Evolutionary conservation across 768 basidiomycete genomes (phyloP).

Genomic region (Lentinula edodes): DNA sequence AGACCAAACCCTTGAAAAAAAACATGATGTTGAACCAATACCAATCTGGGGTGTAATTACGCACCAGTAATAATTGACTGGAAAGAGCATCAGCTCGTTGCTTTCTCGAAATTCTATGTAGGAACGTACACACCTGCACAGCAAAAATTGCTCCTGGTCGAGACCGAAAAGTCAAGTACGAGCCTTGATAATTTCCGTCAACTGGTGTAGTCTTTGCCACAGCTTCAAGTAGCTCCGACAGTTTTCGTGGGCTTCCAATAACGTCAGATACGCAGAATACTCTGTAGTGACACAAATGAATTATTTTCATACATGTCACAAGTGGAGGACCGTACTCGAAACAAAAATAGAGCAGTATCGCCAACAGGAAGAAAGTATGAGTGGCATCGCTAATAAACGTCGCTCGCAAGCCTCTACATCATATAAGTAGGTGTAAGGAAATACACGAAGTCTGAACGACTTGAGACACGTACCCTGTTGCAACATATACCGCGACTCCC

Average conservation of each 20-base stretch:
- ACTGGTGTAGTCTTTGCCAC: constrained; percentile 15
- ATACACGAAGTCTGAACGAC: background rate
- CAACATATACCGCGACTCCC: constrained; percentile 19
- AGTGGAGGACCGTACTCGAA: constrained; percentile 5
- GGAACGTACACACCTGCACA: constrained; percentile 17
- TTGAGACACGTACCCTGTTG: constrained; percentile 18
- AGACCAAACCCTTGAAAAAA: background rate
- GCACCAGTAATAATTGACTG: background rate
- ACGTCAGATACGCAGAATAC: constrained; percentile 9
- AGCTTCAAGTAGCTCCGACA: constrained; percentile 13
- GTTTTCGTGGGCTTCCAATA: constrained; percentile 9
- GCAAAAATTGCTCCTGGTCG: constrained; percentile 22
- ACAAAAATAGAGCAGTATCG: constrained; percentile 19
- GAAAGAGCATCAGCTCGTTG: background rate
- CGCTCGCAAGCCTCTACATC: background rate
- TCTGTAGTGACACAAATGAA: background rate
- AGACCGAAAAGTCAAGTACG: constrained; percentile 16
- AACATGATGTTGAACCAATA: constrained; percentile 4
- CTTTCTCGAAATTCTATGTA: background rate
- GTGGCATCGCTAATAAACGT: constrained; percentile 14
- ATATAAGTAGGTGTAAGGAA: background rate
- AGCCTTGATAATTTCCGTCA: constrained; percentile 11
- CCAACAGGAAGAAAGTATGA: constrained; percentile 28
- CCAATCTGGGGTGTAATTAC: background rate
- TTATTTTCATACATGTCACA: background rate